Evolutionary conservation across 1,139 yeast genomes (phyloP), one percentile per base, ranked within the genome.

Genomic region (Yamadazyma sp.): DNA sequence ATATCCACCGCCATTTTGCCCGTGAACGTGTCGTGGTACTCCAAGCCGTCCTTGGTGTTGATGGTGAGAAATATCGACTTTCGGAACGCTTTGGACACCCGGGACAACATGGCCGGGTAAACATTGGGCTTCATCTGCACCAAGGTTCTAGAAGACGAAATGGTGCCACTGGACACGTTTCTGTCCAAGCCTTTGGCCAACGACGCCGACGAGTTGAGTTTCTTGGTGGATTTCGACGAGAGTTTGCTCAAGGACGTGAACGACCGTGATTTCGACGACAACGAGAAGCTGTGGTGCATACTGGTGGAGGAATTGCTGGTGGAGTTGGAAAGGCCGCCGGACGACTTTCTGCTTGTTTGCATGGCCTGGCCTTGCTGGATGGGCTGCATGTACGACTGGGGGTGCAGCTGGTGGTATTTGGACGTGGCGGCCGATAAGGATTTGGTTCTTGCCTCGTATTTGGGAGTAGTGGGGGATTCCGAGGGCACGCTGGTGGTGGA

Each of bases 1-100:
- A 85, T 76, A 60, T 89, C 97, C 33, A 92, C 96, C 0, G 97
- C 96, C 65, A 87, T 94, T 26, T 87, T 76, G 15, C 99, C 99
- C 0, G 96, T 86, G 57, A 94, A 94, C 0, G 97, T 85, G 56
- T 90, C 95, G 56, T 94, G 87, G 62, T 90, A 90, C 45, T 92
- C 87, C 51, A 92, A 75, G n/a, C 96, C 97, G 63, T 90, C 94
- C 56, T 92, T 92, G 54, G 86, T 84, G 50, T 87, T 81, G 44
- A 89, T 89, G 2, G 92, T 85, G 21, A 87, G 60, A 20, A 78
- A 76, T 30, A 89, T 76, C 21, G 82, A 69, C 47, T 85, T 88
- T 47, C 82, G 78, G 59, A 92, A 89, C 15, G 80, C 77, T 20
- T 75, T 76, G 0, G 97, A 95, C 10, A 94, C 97, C 41, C 81